phyloP scores from a whole-genome alignment of 2,329 filamentous ascomycete genomes.

The Colletotrichum chrysophilum region DNA sequence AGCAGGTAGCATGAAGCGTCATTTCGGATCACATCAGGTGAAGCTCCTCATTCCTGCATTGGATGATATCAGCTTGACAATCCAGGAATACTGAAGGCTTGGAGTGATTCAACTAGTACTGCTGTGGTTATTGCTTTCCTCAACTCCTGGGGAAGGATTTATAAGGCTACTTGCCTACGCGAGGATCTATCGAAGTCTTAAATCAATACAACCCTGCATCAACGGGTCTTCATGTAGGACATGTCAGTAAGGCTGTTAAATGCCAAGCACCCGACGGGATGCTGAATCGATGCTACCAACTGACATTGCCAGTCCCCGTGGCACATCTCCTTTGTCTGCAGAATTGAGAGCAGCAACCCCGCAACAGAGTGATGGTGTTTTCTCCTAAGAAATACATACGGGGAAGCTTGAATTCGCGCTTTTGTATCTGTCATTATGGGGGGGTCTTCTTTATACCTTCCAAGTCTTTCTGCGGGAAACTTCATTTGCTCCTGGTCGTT shows the following conservation, averaged over 20 bases:
- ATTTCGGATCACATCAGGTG: not conserved
- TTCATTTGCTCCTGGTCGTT: rapidly evolving
- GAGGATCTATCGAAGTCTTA: rapidly evolving
- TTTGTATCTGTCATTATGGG: rapidly evolving
- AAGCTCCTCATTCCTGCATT: not conserved
- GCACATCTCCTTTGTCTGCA: not conserved
- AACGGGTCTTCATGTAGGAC: rapidly evolving
- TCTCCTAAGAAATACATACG: not conserved
- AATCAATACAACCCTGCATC: not conserved
- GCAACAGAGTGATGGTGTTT: rapidly evolving
- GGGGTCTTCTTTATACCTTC: rapidly evolving
- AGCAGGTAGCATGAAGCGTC: not conserved
- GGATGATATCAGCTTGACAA: not conserved
- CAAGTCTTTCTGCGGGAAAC: rapidly evolving
- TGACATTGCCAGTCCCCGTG: not conserved
- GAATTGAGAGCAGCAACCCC: not conserved
- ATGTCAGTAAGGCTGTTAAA: rapidly evolving
- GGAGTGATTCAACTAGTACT: no score
- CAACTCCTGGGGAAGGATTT: rapidly evolving
- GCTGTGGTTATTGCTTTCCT: rapidly evolving
- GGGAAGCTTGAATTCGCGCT: not conserved
- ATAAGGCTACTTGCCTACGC: rapidly evolving
- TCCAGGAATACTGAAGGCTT: not conserved
- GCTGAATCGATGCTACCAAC: not conserved
- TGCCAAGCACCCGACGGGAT: not conserved